Evolutionary conservation across 345 rosid species (phyloP).

Genomic region (Carallia brachiata): DNA sequence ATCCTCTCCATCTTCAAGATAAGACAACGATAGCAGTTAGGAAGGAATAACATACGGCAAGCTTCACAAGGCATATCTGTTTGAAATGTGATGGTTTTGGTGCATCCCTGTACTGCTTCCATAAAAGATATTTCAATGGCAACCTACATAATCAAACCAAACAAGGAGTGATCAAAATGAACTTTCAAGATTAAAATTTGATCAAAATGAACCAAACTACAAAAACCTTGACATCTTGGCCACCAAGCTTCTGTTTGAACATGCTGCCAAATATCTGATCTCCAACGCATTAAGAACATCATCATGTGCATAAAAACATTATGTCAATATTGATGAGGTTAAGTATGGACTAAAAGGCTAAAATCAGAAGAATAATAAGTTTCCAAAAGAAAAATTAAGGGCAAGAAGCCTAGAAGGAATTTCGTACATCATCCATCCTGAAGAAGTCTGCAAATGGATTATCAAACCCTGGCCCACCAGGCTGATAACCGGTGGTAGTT

Average conservation of each 20-base stretch:
- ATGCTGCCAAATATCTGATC: conserved; percentile 56
- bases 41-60: conserved; percentile 60
- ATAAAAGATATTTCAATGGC: conserved; percentile 87
- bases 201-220: conserved; percentile 1
- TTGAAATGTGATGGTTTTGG: conserved; percentile 75
- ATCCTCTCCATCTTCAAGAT: no score
- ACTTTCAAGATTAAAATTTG: conserved; percentile 3
- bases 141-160: conserved; percentile 43
- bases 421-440: conserved; percentile 55
- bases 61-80: conserved; percentile 81
- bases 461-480: conserved; percentile 56
- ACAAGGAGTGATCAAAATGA: conserved; percentile 5
- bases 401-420: conserved; percentile 10
- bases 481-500: conserved; percentile 49
- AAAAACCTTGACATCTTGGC: conserved; percentile 88
- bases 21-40: not conserved
- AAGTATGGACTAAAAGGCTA: no score
- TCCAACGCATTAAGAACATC: conserved; percentile 16
- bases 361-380: not conserved
- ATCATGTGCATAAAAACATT: conserved; percentile 11
- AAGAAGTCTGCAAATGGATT: conserved; percentile 70
- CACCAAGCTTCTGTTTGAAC: conserved; percentile 64
- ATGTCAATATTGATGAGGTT: not conserved
- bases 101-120: conserved; percentile 99
- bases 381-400: not conserved